These are phyloP conservation scores for Pleurotus platypus DNA, from an alignment of 768 basidiomycete species.

Conservation along the genomic window DNA sequence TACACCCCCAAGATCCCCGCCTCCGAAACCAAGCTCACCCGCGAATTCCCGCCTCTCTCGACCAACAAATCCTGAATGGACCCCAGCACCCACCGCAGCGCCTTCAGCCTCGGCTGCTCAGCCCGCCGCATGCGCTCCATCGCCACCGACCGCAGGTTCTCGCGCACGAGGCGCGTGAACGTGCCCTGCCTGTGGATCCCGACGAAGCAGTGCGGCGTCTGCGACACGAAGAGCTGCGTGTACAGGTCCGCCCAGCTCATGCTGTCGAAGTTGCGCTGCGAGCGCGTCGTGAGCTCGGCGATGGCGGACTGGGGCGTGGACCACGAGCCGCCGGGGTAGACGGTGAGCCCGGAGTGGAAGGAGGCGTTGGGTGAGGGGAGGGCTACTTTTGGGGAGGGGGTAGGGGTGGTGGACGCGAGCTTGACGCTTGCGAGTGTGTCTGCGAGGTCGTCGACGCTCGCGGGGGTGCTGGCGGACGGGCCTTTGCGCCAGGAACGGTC, in stretches of 20 bases:
- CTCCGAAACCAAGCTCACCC: constrained; percentile 53
- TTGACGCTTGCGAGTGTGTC: constrained; percentile 28
- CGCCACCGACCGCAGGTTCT: constrained; percentile 42
- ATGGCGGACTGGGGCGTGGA: constrained; percentile 38
- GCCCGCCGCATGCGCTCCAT: constrained; percentile 25
- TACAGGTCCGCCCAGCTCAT: constrained; percentile 60
- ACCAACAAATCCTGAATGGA: constrained; percentile 46
- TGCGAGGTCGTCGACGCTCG: constrained; percentile 30
- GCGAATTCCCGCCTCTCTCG: constrained; percentile 46
- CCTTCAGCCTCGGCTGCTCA: constrained; percentile 32
- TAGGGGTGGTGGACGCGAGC: constrained; percentile 15
- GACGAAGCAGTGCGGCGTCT: constrained; percentile 58
- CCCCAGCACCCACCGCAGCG: constrained; percentile 33
- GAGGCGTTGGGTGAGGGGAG: constrained; percentile 5
- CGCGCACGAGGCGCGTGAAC: constrained; percentile 38
- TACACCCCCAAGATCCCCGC: constrained; percentile 45
- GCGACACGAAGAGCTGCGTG: constrained; percentile 67
- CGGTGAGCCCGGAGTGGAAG: constrained; percentile 9
- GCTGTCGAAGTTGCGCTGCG: constrained; percentile 21
- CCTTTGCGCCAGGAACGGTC: background rate
- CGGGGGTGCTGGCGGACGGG: constrained; percentile 9
- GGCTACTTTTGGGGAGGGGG: background rate
- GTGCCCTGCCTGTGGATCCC: constrained; percentile 53
- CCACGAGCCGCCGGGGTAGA: constrained; percentile 25
- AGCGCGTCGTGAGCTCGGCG: constrained; percentile 45